Evolutionary conservation across 441 rosid species (phyloP).

Genomic region (Gossypium aridum): DNA sequence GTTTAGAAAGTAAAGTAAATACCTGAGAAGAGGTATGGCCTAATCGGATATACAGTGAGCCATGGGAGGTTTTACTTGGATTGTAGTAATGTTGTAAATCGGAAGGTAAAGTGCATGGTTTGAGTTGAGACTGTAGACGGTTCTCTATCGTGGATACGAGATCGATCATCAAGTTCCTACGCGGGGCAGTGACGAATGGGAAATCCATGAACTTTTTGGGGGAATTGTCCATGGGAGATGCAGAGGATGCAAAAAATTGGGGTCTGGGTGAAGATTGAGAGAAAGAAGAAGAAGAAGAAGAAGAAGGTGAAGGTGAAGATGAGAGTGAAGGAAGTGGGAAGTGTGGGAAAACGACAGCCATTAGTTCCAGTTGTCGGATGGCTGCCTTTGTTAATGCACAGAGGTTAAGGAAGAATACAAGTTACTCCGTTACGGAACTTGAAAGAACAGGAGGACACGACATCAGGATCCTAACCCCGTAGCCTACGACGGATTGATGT

Average conservation of each 20-base stretch:
- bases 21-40: slow-evolving; percentile 53
- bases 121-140: slow-evolving; percentile 47
- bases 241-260: slow-evolving; percentile 15
- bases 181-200: slow-evolving; percentile 52
- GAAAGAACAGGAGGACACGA: no score
- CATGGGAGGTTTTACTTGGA: slow-evolving; percentile 46
- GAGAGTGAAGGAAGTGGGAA: slow-evolving; percentile 3
- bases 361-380: slow-evolving; percentile 3
- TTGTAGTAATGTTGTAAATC: slow-evolving; percentile 52
- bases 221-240: slow-evolving; percentile 32
- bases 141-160: slow-evolving; percentile 55
- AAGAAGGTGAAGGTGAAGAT: slow-evolving; percentile 6
- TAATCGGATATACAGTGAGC: slow-evolving; percentile 53
- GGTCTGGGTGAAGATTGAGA: slow-evolving; percentile 10
- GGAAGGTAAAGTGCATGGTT: slow-evolving; percentile 51
- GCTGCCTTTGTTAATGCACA: neutral
- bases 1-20: neutral
- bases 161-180: slow-evolving; percentile 45
- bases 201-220: slow-evolving; percentile 48
- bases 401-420: no score
- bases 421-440: no score
- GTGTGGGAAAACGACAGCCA: slow-evolving; percentile 35
- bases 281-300: slow-evolving; percentile 7
- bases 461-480: no score
- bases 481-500: no score